Evolutionary conservation across 2,329 filamentous ascomycete species (phyloP), one percentile per base, ranked within the genome.

Genomic region (Elsinoe necatrix): DNA sequence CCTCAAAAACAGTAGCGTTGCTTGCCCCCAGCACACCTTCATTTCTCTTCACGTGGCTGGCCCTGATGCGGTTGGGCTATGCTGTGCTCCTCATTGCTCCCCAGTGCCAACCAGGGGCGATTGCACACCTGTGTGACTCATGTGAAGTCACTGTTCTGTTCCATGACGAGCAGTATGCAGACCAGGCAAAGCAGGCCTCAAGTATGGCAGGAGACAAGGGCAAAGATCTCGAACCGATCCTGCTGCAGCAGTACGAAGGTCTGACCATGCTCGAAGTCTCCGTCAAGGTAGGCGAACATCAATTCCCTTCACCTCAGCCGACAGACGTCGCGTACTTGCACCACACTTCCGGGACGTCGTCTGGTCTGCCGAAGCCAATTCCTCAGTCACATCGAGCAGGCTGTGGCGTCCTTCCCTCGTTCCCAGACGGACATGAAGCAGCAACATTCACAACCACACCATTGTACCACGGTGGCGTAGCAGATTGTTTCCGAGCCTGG

Each of bases 391-490:
- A 85, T 63, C 72, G 72, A 45, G 79, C 73, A 9, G 79, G 77
- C 2, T 74, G 82, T 2, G 77, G 77, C 1, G 78, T 79, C 0
- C 70, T 84, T 0, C 80, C 81, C 6, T 67, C 67, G 2, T 73
- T 84, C 7, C 60, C 63, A 0, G 61, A 67, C 3, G 65, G 67
- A 0, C 41, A 63, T 0, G 54, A 68, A 2, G 64, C 69, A 1
- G 77, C 80, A 0, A 83, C 80, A 0, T 85, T 85, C 61, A 82
- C 82, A 0, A 84, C 82, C 0, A 86, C 83, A 2, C 83, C 83
- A 0, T 71, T 86, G 0, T 86, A 84, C 60, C 82, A 85, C 61
- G 83, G 83, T 1, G 83, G 83, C 0, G 73, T 84, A 7, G 80
- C 82, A 1, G 83, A 86, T 64, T 74, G 80, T 18, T 78, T 85